Base-by-base conservation (phyloP, 2,329 filamentous ascomycete genomes). In the Clarireedia sp. region DNA sequence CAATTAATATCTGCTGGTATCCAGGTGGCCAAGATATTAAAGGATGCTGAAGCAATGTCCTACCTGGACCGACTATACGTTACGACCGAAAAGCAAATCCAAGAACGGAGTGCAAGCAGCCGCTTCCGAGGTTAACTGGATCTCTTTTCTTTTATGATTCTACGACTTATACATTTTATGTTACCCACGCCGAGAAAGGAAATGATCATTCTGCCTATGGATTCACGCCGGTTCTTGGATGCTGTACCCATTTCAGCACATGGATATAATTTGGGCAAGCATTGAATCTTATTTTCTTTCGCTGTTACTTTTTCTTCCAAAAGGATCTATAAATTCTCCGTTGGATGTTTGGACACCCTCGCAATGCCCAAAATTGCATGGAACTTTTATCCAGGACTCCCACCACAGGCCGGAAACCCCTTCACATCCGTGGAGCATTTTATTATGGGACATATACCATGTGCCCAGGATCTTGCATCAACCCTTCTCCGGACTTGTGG, bases 1-100 rank as follows among this genome's bases (percentile, higher is more conserved):
- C 89, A 95, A 73, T 79, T 94, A 60, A 89, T 95, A 66, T 91
- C 87, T 60, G 89, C 89, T 41, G 89, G 89, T 40, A 87, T 90
- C 52, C 89, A 95, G 71, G 89, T 95, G 58, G 87, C 89, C 57
- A 92, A 90, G 71, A 90, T 95, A 60, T 74, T 95, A 59, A 90
- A 89, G 74, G 89, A 95, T 73, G 43, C 46, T 12, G 24, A 33
- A 33, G 55, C 55, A 23, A 59, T 59, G 57, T 29, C 23, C 24
- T 55, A 57, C 26, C 77, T 94, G 67, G 87, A 92, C 73, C 78
- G 78, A 69, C 77, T 95, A 71, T 95, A 95, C 78, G 80, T 88
- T 75, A 81, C 85, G 64, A 94, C 89, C 51, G 89, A 94, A 73
- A 80, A 81, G 69, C 78, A 86, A 71, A 91, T 94, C 64, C 82